Percentiles rank a stretch among this genome's conserved stretches.
Conservation (phyloP, 352 stramenopile species). For the Globisporangium iwayamae region DNA sequence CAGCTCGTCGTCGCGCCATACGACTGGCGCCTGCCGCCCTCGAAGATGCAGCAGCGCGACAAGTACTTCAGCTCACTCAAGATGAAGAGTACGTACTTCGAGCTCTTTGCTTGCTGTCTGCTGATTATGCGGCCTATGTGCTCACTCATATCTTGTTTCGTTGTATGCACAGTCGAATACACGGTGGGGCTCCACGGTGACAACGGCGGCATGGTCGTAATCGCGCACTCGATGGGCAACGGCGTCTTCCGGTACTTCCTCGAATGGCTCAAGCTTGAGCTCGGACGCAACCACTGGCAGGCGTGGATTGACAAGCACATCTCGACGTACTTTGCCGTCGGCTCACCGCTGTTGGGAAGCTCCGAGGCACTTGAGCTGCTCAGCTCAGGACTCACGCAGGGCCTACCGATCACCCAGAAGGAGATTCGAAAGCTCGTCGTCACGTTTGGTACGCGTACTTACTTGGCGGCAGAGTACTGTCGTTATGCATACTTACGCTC, state of each 20-base stretch:
- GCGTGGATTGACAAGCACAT: slow-evolving; percentile 75
- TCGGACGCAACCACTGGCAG: slow-evolving; percentile 68
- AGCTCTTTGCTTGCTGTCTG: background rate
- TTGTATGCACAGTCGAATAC: slow-evolving; percentile 49
- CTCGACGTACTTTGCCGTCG: slow-evolving; percentile 73
- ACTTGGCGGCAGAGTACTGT: background rate
- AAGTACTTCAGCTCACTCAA: slow-evolving; percentile 73
- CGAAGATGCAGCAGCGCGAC: slow-evolving; percentile 67
- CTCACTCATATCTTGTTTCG: background rate
- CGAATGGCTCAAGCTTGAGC: slow-evolving; percentile 73
- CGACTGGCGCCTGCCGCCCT: slow-evolving; percentile 76
- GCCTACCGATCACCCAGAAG: slow-evolving; percentile 56
- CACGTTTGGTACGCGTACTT: slow-evolving; percentile 46
- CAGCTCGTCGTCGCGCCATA: slow-evolving; percentile 75
- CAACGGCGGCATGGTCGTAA: slow-evolving; percentile 55
- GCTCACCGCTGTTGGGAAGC: slow-evolving; percentile 68
- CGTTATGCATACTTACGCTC: background rate
- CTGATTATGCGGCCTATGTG: no score
- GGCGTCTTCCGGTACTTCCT: slow-evolving; percentile 80
- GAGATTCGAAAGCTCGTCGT: slow-evolving; percentile 71
- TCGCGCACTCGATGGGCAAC: slow-evolving; percentile 84
- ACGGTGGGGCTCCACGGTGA: slow-evolving; percentile 46
- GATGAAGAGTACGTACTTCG: slow-evolving; percentile 49
- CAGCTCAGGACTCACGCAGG: slow-evolving; percentile 56
- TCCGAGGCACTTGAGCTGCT: slow-evolving; percentile 66